Base-by-base conservation (phyloP, 768 basidiomycete species). In the Xerocomus spinulosus region DNA sequence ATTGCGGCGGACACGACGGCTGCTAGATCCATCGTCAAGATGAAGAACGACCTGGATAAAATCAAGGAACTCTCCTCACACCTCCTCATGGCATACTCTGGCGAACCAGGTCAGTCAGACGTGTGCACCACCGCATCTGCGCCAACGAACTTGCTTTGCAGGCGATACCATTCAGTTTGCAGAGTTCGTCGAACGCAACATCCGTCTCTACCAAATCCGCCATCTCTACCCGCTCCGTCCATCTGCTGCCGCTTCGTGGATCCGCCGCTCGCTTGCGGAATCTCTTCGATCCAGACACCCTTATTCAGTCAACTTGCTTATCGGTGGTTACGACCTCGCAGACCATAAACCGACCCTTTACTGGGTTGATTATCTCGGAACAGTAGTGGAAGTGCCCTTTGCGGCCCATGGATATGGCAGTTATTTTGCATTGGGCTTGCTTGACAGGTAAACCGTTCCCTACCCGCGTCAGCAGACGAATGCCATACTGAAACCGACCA, bases 151-250 rank as follows among this genome's bases (percentile, higher is more conserved):
- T 29, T 28, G n/a, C 21, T 24, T 2, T 5, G 5, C 60, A 91
- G 95, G 96, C 50, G 96, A 98, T 65, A 98, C 96, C 18, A 76
- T 95, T 20, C 90, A 97, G 64, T 98, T 98, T 60, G 88, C 95
- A 1, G 96, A 99, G 70, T 99, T 79, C 60, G 81, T 98, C 52
- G 93, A 97, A 63, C 85, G 95, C 52, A 98, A 96, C 73, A 82
- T 99, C 55, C 85, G 95, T 38, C 74, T 99, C 40, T 94, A 95
- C 71, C 91, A 96, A 60, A 98, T 98, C 62, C 86, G 95, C 60
- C 87, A 98, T 71, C 77, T 85, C 64, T 85, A 90, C 67, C 79
- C 91, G 12, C 86, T 97, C 36, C 85, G 89, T 36, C 95, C 96
- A 2, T 77, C 85, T 10, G 86, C 94, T 6, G 92, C 94, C 15